Conservation (phyloP, 768 basidiomycete species). For the Pleurotus tuber-regium region DNA sequence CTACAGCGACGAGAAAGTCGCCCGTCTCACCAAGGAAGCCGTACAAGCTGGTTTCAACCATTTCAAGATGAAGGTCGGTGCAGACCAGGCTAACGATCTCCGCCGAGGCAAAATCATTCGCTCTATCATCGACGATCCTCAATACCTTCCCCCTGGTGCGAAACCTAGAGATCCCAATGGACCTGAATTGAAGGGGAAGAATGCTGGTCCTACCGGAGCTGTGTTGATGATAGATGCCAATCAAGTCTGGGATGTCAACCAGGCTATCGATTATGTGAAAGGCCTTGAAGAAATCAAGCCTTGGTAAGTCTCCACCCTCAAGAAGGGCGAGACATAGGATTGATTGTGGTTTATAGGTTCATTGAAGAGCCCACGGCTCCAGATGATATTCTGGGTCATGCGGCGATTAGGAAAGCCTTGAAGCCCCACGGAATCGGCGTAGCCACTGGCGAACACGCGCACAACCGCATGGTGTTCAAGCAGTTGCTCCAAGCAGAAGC, state of each 20-base stretch:
- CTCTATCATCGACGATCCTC: constrained; percentile 92
- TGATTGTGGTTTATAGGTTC: constrained; percentile 49
- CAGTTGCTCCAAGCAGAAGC: constrained; percentile 86
- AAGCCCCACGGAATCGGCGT: constrained; percentile 83
- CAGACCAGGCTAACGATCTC: constrained; percentile 75
- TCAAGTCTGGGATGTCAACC: constrained; percentile 92
- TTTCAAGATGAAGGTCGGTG: constrained; percentile 99
- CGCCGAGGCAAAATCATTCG: constrained; percentile 88
- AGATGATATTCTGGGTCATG: constrained; percentile 87
- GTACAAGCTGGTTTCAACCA: constrained; percentile 90
- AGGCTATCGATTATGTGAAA: constrained; percentile 90
- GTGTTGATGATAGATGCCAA: constrained; percentile 98
- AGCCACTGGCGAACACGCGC: constrained; percentile 92
- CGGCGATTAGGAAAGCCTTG: constrained; percentile 73
- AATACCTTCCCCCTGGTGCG: constrained; percentile 63
- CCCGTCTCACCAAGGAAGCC: constrained; percentile 82
- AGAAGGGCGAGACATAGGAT: neutral
- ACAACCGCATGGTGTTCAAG: constrained; percentile 95
- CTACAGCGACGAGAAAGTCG: constrained; percentile 91
- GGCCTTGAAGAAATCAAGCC: constrained; percentile 79
- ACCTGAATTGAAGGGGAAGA: constrained; percentile 76
- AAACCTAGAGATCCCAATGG: constrained; percentile 58
- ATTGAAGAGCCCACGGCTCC: constrained; percentile 94
- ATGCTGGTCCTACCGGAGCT: constrained; percentile 90
- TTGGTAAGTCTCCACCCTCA: constrained; percentile 49